Base-by-base conservation (phyloP, 352 stramenopile species). In the Detonula confervacea region DNA sequence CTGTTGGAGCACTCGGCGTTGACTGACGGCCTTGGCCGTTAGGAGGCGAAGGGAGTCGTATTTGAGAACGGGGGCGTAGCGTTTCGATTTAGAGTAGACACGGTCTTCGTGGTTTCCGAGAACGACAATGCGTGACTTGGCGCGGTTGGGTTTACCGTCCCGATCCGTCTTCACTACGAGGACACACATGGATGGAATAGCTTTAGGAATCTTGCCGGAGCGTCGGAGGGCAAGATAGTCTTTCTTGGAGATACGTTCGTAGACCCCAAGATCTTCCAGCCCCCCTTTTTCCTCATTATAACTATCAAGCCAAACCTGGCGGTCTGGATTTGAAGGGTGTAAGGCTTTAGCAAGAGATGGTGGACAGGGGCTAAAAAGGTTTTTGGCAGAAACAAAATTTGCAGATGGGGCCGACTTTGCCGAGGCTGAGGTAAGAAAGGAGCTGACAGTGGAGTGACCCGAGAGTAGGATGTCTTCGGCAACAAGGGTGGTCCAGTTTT, bases 241-340 rank as follows among this genome's bases (percentile, higher is more conserved):
- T 30, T 56, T 56, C 24, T 56, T 56, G 47, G 11, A 25, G 47
- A 56, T 56, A 29, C 18, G 11, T 27, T 56, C 18, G 24, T 29
- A 56, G 8, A 56, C 47, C 2, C 20, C 47, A 56, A 33, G 47
- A 33, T 25, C 47, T 56, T 56, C 14, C 18, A 56, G 3, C 47
- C 47, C 47, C 47, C 47, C 47, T 56, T 56, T 56, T 27, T 56
- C 47, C 20, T 56, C 47, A 20, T 56, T 56, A 20, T 56, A 56
- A 20, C 20, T 61, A 29, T 39, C 6, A 9, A 77, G 56, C 68
- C 68, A 77, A 25, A 77, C 49, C 0, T 63, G 8, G 1, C 56
- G 25, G 33, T 77, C 68, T 20, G 68, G 56, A 42, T 77, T 44
- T 14, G 37, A 55, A 1, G 18, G 12, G 37, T 42, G 33, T 3